Percentiles rank a stretch among this genome's conserved stretches.
Evolutionary conservation across 2,329 filamentous ascomycete genomes (phyloP).

Genomic region (Amylocarpus encephaloides): DNA sequence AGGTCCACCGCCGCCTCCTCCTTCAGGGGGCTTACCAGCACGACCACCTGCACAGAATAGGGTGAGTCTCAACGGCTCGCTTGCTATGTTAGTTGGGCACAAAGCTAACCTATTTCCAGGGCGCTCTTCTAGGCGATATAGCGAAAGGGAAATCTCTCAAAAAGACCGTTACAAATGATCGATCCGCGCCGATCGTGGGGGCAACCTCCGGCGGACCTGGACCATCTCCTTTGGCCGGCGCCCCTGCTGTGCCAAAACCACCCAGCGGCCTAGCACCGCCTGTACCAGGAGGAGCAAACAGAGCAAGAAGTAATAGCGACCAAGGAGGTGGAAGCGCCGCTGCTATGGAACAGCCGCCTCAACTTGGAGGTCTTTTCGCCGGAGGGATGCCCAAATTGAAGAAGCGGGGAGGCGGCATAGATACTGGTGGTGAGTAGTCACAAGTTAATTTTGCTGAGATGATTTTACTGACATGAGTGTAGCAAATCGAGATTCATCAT

Average conservation of each 20-base stretch:
- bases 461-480: conserved; percentile 19
- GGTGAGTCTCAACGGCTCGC: conserved; percentile 43
- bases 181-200: conserved; percentile 70
- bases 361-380: conserved; percentile 81
- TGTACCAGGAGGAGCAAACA: conserved; percentile 55
- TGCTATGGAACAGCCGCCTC: conserved; percentile 59
- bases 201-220: conserved; percentile 49
- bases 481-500: conserved; percentile 65
- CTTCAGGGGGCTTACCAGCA: conserved; percentile 49
- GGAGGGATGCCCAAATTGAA: conserved; percentile 94
- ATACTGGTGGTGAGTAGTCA: conserved; percentile 55
- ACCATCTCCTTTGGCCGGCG: conserved; percentile 61
- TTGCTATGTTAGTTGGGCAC: conserved; percentile 18
- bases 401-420: conserved; percentile 74
- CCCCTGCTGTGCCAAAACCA: conserved; percentile 71
- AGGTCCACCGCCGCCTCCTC: conserved; percentile 58
- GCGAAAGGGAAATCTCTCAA: conserved; percentile 72
- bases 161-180: conserved; percentile 86
- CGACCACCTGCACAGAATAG: conserved; percentile 51
- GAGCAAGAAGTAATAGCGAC: conserved; percentile 81
- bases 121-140: conserved; percentile 83
- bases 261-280: conserved; percentile 66
- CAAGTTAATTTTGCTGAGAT: background rate
- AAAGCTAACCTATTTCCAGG: conserved; percentile 45
- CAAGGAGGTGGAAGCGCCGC: conserved; percentile 42